Evolutionary conservation across 2,329 filamentous ascomycete genomes (phyloP).

Genomic region (Cladobotryum mycophilum): DNA sequence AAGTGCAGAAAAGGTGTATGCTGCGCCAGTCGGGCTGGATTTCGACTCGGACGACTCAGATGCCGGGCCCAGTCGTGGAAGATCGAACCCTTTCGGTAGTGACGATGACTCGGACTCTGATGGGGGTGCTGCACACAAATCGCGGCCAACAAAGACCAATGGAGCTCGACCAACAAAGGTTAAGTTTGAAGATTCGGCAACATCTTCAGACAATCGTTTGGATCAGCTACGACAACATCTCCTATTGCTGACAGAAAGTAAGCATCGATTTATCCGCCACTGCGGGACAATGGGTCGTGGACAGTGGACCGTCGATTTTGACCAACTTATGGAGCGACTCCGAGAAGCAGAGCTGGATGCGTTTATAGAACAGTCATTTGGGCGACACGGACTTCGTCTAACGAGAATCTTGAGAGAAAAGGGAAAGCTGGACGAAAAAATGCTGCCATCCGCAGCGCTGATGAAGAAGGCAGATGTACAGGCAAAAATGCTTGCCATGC

Average conservation of each 20-base stretch:
- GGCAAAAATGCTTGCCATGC: slow-evolving; percentile 76
- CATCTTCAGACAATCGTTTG: slow-evolving; percentile 40
- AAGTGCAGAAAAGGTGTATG: slow-evolving; percentile 44
- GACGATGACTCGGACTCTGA: slow-evolving; percentile 34
- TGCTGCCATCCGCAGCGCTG: slow-evolving; percentile 71
- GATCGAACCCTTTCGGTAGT: slow-evolving; percentile 13
- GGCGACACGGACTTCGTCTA: slow-evolving; percentile 71
- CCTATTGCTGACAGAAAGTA: slow-evolving; percentile 63
- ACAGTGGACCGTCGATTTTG: slow-evolving; percentile 80
- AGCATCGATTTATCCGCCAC: slow-evolving; percentile 61
- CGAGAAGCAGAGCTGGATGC: slow-evolving; percentile 75
- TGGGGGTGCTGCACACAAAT: slow-evolving; percentile 13
- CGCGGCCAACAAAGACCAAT: slow-evolving; percentile 27
- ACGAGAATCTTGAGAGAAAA: slow-evolving; percentile 77
- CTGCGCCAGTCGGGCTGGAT: slow-evolving; percentile 26
- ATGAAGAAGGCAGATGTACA: slow-evolving; percentile 83
- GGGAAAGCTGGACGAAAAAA: slow-evolving; percentile 93
- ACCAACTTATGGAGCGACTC: slow-evolving; percentile 62
- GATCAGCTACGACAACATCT: slow-evolving; percentile 66
- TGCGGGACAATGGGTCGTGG: slow-evolving; percentile 57
- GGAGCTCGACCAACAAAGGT: slow-evolving; percentile 37
- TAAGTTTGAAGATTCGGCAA: slow-evolving; percentile 44
- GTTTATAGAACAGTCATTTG: slow-evolving; percentile 71
- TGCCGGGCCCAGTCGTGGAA: slow-evolving; percentile 19
- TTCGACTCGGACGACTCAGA: slow-evolving; percentile 32